Evolutionary conservation across 345 rosid species (phyloP).

Genomic region (Cardamine chenopodiifolia): DNA sequence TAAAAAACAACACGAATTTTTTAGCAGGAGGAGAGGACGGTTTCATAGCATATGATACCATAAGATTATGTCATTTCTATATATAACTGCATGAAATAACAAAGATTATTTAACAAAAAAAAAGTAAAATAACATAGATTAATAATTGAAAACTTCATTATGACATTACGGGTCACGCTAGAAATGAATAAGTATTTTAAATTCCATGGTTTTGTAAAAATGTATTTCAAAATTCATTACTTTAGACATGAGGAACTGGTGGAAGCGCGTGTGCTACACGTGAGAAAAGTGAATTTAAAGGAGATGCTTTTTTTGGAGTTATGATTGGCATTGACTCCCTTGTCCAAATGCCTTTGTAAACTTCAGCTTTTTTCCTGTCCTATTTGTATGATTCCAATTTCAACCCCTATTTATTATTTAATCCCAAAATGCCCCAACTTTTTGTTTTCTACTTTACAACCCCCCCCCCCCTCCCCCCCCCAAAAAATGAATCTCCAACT

Average conservation of each 20-base stretch:
- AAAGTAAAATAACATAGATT: neutral
- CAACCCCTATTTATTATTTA: slow-evolving; percentile 22
- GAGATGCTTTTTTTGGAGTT: slow-evolving; percentile 32
- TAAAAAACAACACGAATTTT: too few relatives aligned
- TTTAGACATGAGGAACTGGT: slow-evolving; percentile 12
- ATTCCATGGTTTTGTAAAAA: neutral
- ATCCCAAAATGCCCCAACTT: slow-evolving; percentile 39
- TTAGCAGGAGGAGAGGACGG: neutral
- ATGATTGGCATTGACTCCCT: slow-evolving; percentile 51
- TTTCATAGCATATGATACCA: too few relatives aligned
- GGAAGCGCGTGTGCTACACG: slow-evolving; percentile 39
- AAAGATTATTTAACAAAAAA: too few relatives aligned
- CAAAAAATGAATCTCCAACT: neutral
- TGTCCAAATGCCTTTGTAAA: slow-evolving; percentile 47
- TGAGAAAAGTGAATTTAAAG: slow-evolving; percentile 21
- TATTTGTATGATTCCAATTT: slow-evolving; percentile 39
- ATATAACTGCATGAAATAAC: neutral
- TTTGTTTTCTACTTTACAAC: slow-evolving; percentile 14
- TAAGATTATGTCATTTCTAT: neutral
- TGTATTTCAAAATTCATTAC: neutral
- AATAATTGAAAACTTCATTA: slow-evolving; percentile 15
- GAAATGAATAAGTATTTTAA: slow-evolving; percentile 1
- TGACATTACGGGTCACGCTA: slow-evolving; percentile 28
- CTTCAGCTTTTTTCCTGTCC: slow-evolving; percentile 40
- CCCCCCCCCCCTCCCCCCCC: too few relatives aligned